Percentiles rank a stretch among this genome's conserved stretches.
Conservation (phyloP, 805 yeast genomes). For the Lipomyces spencermartinsiae region DNA sequence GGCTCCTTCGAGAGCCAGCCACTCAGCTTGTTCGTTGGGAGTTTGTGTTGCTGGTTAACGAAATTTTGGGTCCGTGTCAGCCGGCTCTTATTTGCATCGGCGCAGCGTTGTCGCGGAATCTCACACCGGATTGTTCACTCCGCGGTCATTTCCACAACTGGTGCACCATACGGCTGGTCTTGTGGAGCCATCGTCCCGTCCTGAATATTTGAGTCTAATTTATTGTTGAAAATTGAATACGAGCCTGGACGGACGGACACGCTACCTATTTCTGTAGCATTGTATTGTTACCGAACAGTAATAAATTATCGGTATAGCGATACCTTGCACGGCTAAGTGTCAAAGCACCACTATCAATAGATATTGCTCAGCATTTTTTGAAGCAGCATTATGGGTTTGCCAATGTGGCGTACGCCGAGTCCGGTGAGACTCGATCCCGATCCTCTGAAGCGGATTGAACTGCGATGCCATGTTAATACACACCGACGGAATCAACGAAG, state of each 20-base stretch:
- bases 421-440: constrained; percentile 8
- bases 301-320: background rate
- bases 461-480: constrained; percentile 9
- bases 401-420: constrained; percentile 18
- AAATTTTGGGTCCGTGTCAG: no score
- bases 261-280: background rate
- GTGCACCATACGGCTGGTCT: background rate
- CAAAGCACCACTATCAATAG: background rate
- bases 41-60: no score
- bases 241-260: background rate
- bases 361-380: background rate
- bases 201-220: background rate
- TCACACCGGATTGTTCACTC: background rate
- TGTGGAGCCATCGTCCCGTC: background rate
- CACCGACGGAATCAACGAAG: background rate
- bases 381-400: constrained; percentile 18
- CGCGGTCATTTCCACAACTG: background rate
- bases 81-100: no score
- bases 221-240: background rate
- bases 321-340: background rate
- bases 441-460: constrained; percentile 8
- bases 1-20: no score
- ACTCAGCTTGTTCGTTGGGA: no score
- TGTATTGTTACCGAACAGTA: background rate
- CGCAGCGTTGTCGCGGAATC: background rate